Base-by-base conservation (phyloP, 2,329 filamentous ascomycete genomes). In the Calonectria pteridis region DNA sequence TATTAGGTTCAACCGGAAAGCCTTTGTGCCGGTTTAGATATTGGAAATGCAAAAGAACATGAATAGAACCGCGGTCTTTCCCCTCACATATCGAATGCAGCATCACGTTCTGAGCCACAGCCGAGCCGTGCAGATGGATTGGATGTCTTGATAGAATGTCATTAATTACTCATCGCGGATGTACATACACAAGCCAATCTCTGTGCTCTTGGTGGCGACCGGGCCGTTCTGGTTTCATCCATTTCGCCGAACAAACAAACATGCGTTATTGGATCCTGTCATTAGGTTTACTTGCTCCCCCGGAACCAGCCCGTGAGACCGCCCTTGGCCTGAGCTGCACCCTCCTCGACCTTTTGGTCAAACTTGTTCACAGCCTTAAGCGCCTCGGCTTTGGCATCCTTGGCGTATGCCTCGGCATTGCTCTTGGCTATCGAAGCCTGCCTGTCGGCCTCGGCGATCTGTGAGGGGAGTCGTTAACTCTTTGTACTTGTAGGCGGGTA, bases 261-360 rank as follows among this genome's bases (percentile, higher is more conserved):
- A 69, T 63, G 43, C 55, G 14, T 46, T 26, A 49, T 18, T 65
- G 10, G 26, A 29, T 51, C 35, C 50, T n/a, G 13, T 46, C 28
- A 18, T 49, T 23, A n/a, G 16, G 18, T 68, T 79, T 77, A 83
- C 76, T 85, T 85, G 80, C 80, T 80, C 65, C 90, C 90, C 71
- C 95, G 93, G 81, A 98, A 98, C 96, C 95, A 98, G 83, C 94
- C 91, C 51, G 93, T 94, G 80, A 98, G 85, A 76, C 94, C 93
- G 80, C 92, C 91, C 92, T 98, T 98, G 55, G 95, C 94, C 88
- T 98, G 94, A 66, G 92, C 86, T 5, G 95, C 92, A 77, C 92
- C 92, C 77, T 94, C 88, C 87, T 96, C 94, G 67, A 98, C 93
- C 77, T 92, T 95, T 81, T 92, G 91, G 86, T 98, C 96, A 80